These are phyloP conservation scores for Triticum aestivum DNA, from an alignment of 176 grass and related monocot species.

Conservation along the genomic window DNA sequence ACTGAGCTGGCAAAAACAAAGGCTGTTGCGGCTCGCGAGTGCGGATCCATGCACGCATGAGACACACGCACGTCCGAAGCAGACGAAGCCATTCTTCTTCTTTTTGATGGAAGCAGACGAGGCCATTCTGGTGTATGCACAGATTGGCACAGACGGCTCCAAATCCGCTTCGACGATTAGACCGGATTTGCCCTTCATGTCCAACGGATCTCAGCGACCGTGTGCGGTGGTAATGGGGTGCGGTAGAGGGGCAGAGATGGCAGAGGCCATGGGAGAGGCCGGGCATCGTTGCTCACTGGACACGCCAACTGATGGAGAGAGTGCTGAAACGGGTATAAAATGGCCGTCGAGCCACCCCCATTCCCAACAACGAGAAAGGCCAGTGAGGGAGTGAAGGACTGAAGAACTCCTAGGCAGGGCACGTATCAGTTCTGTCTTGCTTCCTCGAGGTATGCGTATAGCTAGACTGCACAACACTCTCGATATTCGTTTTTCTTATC, in stretches of 20 bases:
- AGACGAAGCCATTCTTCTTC: background rate
- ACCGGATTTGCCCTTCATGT: background rate
- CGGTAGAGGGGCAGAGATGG: conserved; percentile 15
- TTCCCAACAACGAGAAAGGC: background rate
- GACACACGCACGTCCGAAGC: background rate
- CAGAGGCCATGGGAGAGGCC: conserved; percentile 19
- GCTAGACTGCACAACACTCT: background rate
- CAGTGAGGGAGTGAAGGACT: background rate
- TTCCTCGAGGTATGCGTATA: background rate
- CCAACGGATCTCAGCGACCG: background rate
- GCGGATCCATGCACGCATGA: background rate
- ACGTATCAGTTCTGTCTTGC: background rate
- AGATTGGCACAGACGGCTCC: background rate
- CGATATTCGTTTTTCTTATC: background rate
- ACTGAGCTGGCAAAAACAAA: conserved; percentile 14
- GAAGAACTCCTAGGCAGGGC: background rate
- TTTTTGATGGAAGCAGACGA: too few species aligned
- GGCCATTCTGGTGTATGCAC: background rate
- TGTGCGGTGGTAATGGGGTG: background rate
- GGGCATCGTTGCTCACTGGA: background rate
- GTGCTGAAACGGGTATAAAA: conserved; percentile 18
- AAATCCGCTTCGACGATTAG: background rate
- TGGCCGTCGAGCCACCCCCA: background rate
- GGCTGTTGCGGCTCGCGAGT: background rate
- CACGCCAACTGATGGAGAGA: background rate